A percentile compares a stretch with the other conserved stretches of the same genome.
Conservation (phyloP, 2,329 filamentous ascomycete genomes). For the Akanthomyces muscarius region DNA sequence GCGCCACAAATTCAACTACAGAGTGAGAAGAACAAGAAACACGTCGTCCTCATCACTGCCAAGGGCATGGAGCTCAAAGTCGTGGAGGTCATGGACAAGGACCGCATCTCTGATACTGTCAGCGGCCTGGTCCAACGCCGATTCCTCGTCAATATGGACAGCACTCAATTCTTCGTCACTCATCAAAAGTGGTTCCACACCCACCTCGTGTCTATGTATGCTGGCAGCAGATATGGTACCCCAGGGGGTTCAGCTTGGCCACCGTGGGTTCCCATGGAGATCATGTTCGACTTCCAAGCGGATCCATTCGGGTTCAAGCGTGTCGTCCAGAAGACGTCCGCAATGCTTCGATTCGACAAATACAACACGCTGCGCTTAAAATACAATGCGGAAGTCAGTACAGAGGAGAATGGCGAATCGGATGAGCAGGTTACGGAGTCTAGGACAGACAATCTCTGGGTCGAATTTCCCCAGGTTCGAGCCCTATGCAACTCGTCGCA, state of each 20-base stretch:
- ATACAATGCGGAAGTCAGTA: constrained; percentile 89
- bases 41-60: constrained; percentile 92
- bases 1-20: constrained; percentile 97
- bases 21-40: constrained; percentile 95
- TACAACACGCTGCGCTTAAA: constrained; percentile 96
- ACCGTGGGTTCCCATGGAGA: constrained; percentile 96
- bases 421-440: constrained; percentile 60
- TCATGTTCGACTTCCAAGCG: constrained; percentile 93
- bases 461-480: constrained; percentile 90
- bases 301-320: constrained; percentile 98
- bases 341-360: constrained; percentile 91
- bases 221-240: constrained; percentile 87
- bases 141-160: constrained; percentile 94
- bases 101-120: constrained; percentile 84
- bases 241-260: constrained; percentile 86
- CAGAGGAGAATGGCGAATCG: constrained; percentile 45
- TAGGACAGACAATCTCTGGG: constrained; percentile 93
- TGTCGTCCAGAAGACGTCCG: constrained; percentile 94
- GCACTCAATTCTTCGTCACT: constrained; percentile 95
- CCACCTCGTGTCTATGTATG: constrained; percentile 85
- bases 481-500: constrained; percentile 96
- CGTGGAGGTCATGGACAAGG: constrained; percentile 96
- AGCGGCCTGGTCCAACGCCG: constrained; percentile 92
- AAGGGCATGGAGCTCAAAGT: constrained; percentile 99
- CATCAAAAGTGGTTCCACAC: constrained; percentile 86